Evolutionary conservation across 805 yeast genomes (phyloP).

Genomic region (Barnettozyma californica): DNA sequence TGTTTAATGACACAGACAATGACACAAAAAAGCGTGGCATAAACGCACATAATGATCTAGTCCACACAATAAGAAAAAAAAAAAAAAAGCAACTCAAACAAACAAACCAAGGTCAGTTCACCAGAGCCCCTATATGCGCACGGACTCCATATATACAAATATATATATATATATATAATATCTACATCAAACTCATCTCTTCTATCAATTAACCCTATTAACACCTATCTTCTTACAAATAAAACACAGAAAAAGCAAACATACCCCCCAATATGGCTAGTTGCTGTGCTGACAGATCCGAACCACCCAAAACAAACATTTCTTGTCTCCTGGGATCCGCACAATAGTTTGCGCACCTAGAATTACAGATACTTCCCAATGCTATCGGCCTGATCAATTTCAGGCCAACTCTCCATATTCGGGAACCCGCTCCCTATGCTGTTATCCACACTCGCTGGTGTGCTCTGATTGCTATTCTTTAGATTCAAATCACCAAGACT

Average conservation of each 20-base stretch:
- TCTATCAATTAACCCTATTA: not conserved
- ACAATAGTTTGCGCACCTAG: not conserved
- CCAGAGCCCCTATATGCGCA: not conserved
- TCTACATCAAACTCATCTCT: not conserved
- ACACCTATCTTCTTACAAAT: not conserved
- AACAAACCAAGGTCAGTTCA: not conserved
- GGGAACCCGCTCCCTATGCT: not conserved
- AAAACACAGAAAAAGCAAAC: not conserved
- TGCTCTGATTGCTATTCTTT: conserved; percentile 1
- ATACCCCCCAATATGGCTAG: not conserved
- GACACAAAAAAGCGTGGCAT: not conserved
- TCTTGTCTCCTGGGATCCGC: not conserved
- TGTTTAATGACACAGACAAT: not conserved
- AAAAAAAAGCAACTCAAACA: too few species aligned
- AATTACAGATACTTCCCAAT: not conserved
- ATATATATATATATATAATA: too few species aligned
- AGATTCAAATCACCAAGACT: conserved; percentile 18
- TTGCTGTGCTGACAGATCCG: not conserved
- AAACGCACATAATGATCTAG: not conserved
- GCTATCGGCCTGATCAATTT: conserved; percentile 7
- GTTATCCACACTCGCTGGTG: not conserved
- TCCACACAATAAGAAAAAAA: not conserved
- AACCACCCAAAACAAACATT: too few species aligned
- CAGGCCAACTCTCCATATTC: conserved; percentile 10
- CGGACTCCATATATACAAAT: too few species aligned